Percentiles rank a stretch among this genome's conserved stretches.
phyloP scores from a whole-genome alignment of 192 early-diverging fungal genomes.

The Backusella circina region DNA sequence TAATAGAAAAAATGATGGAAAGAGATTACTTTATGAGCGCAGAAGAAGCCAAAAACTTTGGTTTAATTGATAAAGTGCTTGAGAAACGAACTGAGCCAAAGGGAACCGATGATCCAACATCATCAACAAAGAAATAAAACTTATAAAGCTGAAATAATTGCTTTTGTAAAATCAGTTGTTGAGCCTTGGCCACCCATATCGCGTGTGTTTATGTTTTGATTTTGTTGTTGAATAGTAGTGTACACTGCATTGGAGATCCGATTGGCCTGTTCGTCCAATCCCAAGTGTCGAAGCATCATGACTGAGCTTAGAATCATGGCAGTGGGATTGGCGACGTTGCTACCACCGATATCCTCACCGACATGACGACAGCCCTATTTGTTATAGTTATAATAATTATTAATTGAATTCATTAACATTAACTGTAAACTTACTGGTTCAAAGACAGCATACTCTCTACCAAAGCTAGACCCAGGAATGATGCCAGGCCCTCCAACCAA shows the following conservation, averaged over 20 bases:
- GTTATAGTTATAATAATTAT: not conserved
- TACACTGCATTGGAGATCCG: conserved; percentile 87
- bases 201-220: conserved; percentile 61
- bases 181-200: conserved; percentile 86
- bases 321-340: conserved; percentile 94
- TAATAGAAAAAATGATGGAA: conserved; percentile 83
- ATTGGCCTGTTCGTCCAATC: conserved; percentile 84
- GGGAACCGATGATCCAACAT: not conserved
- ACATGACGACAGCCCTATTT: conserved; percentile 90
- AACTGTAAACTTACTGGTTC: conserved; percentile 68
- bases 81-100: conserved; percentile 55
- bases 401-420: not conserved
- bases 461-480: conserved; percentile 96
- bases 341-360: conserved; percentile 90
- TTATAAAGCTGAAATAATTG: conserved; percentile 22
- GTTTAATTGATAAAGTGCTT: conserved; percentile 87
- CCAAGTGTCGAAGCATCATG: conserved; percentile 93
- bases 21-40: conserved; percentile 94
- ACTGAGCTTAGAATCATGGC: conserved; percentile 89
- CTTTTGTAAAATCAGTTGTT: conserved; percentile 93
- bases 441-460: conserved; percentile 94
- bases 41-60: conserved; percentile 84
- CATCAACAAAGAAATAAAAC: conserved; percentile 1
- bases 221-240: conserved; percentile 79
- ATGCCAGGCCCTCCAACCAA: conserved; percentile 96